phyloP scores from a whole-genome alignment of 176 grass and related monocot species.

The Melocanna baccifera region DNA sequence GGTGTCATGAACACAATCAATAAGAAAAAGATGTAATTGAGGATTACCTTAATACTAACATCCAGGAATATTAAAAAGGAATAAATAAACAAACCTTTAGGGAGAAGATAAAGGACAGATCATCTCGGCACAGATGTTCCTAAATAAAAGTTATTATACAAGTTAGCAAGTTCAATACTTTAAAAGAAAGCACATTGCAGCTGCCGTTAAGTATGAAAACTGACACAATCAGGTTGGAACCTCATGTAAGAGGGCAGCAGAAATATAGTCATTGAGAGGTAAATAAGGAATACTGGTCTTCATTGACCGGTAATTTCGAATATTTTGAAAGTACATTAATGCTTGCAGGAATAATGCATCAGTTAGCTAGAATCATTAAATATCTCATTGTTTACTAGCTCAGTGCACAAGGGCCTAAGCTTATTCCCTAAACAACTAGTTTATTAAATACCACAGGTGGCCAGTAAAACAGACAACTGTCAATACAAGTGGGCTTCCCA shows the following conservation, averaged over 20 bases:
- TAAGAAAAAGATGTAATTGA: slow-evolving; percentile 16
- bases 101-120: slow-evolving; percentile 85
- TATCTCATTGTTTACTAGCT: background rate
- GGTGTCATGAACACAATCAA: slow-evolving; percentile 31
- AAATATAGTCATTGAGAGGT: background rate
- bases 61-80: slow-evolving; percentile 18
- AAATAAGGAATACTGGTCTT: slow-evolving; percentile 5
- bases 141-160: slow-evolving; percentile 46
- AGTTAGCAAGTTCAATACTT: slow-evolving; percentile 32
- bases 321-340: background rate
- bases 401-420: background rate
- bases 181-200: slow-evolving; percentile 1
- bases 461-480: background rate
- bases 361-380: background rate
- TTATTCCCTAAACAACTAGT: background rate
- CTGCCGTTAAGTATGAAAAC: background rate
- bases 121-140: slow-evolving; percentile 90
- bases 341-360: background rate
- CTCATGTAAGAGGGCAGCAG: background rate
- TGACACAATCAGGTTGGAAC: background rate
- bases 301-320: slow-evolving; percentile 1
- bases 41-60: slow-evolving; percentile 23
- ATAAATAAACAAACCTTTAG: slow-evolving; percentile 68
- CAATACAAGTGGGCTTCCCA: slow-evolving; percentile 5
- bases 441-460: slow-evolving; percentile 3